Conservation (phyloP, 2,329 filamentous ascomycete genomes). For the Fusarium coffeatum region DNA sequence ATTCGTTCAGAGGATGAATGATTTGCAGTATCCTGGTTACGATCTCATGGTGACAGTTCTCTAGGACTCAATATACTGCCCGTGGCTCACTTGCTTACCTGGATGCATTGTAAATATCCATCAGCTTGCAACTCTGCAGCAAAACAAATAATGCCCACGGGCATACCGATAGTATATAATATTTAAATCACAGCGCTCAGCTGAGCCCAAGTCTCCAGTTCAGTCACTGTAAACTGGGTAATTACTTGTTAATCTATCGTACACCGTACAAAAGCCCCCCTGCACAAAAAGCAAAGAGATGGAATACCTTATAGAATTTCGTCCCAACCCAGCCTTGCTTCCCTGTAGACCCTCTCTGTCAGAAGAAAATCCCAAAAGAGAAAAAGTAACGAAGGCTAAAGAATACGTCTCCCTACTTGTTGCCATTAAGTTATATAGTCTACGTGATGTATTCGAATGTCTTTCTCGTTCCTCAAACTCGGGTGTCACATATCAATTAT, state of each 20-base stretch:
- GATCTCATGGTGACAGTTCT: background rate
- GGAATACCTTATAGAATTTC: background rate
- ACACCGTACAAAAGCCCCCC: slow-evolving; percentile 1
- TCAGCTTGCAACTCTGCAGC: background rate
- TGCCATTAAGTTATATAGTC: background rate
- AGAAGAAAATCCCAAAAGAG: background rate
- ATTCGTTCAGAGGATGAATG: background rate
- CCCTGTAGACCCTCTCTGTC: background rate
- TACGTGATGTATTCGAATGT: background rate
- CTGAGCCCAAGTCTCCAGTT: background rate
- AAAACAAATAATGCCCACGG: slow-evolving; percentile 1
- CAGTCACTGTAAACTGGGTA: background rate
- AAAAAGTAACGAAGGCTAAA: background rate
- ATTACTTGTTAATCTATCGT: slow-evolving; percentile 6
- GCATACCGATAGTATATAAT: background rate
- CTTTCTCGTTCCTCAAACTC: background rate
- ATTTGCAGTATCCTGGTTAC: background rate
- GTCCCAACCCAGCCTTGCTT: background rate
- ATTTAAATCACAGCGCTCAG: background rate
- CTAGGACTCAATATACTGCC: background rate
- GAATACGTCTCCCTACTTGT: background rate
- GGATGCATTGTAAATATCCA: background rate
- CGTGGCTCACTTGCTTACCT: background rate
- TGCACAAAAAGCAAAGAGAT: slow-evolving; percentile 26
- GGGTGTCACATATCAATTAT: slow-evolving; percentile 1